phyloP scores from a whole-genome alignment of 768 basidiomycete genomes.

The Boletus speciosus region DNA sequence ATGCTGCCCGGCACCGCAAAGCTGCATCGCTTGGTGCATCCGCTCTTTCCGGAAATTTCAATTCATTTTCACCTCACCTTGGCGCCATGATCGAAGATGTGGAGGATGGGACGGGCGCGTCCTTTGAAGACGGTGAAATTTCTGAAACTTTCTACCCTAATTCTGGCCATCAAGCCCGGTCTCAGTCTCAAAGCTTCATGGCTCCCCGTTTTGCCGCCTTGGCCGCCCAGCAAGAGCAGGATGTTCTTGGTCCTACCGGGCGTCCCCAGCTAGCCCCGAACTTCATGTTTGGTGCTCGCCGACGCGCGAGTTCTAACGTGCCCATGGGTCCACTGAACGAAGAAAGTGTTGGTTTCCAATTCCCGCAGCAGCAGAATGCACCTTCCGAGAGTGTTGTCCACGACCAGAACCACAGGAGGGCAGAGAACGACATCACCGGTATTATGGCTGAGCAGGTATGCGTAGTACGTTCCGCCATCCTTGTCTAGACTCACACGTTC shows the following conservation, averaged over 20 bases:
- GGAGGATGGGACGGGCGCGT: conserved; percentile 52
- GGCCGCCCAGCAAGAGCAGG: conserved; percentile 66
- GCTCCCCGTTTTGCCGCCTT: conserved; percentile 86
- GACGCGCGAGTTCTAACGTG: conserved; percentile 47
- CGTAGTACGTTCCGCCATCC: not conserved
- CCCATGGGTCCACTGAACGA: conserved; percentile 72
- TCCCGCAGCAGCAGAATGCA: conserved; percentile 61
- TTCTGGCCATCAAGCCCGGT: conserved; percentile 60
- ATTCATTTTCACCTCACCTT: conserved; percentile 73
- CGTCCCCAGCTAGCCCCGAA: conserved; percentile 88
- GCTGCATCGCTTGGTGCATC: conserved; percentile 68
- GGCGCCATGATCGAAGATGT: conserved; percentile 82
- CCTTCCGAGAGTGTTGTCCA: conserved; percentile 24
- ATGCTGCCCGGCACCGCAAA: conserved; percentile 75
- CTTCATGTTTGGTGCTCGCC: conserved; percentile 81
- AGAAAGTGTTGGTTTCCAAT: conserved; percentile 79
- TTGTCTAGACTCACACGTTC: conserved; percentile 8
- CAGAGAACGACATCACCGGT: conserved; percentile 73
- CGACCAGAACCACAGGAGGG: conserved; percentile 50
- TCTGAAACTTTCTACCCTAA: conserved; percentile 51
- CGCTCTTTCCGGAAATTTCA: conserved; percentile 57
- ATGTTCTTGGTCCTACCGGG: conserved; percentile 65
- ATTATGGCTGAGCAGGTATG: conserved; percentile 95
- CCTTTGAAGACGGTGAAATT: conserved; percentile 80
- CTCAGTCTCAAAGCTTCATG: conserved; percentile 80